Percentiles rank a stretch among this genome's conserved stretches.
phyloP scores from a whole-genome alignment of 208 protist species.

The Angomonas ambiguus region DNA sequence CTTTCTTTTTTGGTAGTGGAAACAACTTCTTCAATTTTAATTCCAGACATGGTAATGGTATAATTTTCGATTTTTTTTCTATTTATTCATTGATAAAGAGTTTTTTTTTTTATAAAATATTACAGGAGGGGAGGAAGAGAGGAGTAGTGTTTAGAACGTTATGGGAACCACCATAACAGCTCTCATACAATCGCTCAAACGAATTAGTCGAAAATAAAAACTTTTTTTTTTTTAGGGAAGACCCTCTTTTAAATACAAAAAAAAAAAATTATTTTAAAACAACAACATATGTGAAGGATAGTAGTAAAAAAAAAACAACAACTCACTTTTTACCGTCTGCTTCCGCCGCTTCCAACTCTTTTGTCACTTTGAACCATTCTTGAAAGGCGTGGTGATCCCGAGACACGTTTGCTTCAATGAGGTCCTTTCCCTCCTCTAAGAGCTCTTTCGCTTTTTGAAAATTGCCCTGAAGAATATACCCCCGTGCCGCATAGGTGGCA shows the following conservation, averaged over 20 bases:
- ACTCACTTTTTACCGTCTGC: background rate
- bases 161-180: no score
- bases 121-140: background rate
- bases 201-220: no score
- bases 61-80: slow-evolving; percentile 7
- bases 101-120: background rate
- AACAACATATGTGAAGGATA: background rate
- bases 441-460: slow-evolving; percentile 35
- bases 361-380: slow-evolving; percentile 28
- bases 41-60: slow-evolving; percentile 75
- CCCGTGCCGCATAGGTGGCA: slow-evolving; percentile 50
- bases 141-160: background rate
- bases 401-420: slow-evolving; percentile 48
- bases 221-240: background rate
- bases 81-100: background rate
- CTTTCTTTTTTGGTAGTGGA: slow-evolving; percentile 95
- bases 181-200: no score
- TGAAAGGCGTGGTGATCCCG: slow-evolving; percentile 40
- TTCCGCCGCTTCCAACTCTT: slow-evolving; percentile 21
- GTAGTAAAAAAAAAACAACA: background rate
- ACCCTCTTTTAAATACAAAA: background rate
- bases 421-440: slow-evolving; percentile 37
- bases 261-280: background rate
- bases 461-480: slow-evolving; percentile 43
- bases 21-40: slow-evolving; percentile 96